A percentile compares a stretch with the other conserved stretches of the same genome.
Evolutionary conservation across 2,329 filamentous ascomycete genomes (phyloP).

Genomic region (Talaromyces pinophilus): DNA sequence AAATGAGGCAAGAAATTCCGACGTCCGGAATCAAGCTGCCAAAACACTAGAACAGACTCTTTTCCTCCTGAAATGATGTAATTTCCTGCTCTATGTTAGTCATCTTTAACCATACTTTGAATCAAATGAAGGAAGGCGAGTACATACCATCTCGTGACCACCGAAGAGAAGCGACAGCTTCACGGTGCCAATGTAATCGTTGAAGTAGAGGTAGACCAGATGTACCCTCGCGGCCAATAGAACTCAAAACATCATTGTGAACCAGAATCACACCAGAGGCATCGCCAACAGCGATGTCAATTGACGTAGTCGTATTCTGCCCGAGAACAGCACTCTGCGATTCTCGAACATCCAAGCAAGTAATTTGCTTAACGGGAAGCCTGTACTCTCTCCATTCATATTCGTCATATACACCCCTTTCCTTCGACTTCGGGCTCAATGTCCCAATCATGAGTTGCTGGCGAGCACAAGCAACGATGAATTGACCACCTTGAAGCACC

Average conservation of each 20-base stretch:
- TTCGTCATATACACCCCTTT: slow-evolving; percentile 39
- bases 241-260: slow-evolving; percentile 72
- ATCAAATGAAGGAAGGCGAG: slow-evolving; percentile 16
- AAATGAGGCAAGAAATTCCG: slow-evolving; percentile 88
- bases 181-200: slow-evolving; percentile 88
- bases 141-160: slow-evolving; percentile 83
- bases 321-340: slow-evolving; percentile 31
- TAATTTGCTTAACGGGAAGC: slow-evolving; percentile 61
- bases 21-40: slow-evolving; percentile 87
- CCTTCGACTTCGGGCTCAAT: slow-evolving; percentile 33
- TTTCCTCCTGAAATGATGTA: slow-evolving; percentile 92
- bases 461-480: slow-evolving; percentile 44
- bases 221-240: slow-evolving; percentile 53
- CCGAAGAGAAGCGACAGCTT: slow-evolving; percentile 78
- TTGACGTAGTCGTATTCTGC: slow-evolving; percentile 36
- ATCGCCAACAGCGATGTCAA: slow-evolving; percentile 80
- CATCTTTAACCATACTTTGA: not conserved
- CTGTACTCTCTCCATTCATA: slow-evolving; percentile 59
- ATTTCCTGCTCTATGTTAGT: slow-evolving; percentile 62
- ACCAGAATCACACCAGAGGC: slow-evolving; percentile 74
- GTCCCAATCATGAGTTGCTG: slow-evolving; percentile 62
- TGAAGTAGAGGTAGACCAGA: slow-evolving; percentile 53
- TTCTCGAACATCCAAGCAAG: slow-evolving; percentile 64
- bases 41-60: slow-evolving; percentile 85
- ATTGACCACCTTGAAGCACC: slow-evolving; percentile 34